These are phyloP conservation scores for Rhodotorula sp. DNA, from an alignment of 1,284 basidiomycete genomes.

Conservation along the genomic window DNA sequence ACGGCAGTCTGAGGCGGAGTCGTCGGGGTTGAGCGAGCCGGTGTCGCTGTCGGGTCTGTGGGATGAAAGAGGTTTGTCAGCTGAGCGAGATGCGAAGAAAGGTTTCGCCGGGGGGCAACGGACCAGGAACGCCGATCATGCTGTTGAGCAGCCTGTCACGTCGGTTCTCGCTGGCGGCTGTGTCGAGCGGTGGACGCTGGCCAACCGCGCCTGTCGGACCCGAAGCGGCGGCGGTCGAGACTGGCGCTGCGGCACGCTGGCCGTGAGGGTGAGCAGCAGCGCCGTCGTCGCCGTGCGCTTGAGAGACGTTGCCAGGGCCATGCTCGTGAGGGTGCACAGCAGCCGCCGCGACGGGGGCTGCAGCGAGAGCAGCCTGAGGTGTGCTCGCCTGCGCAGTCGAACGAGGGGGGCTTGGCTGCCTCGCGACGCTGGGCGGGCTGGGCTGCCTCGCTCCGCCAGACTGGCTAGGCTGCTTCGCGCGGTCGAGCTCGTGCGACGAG, in stretches of 20 bases:
- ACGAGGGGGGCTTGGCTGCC: too few species aligned
- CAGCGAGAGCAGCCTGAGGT: too few species aligned
- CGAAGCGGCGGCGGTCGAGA: not conserved
- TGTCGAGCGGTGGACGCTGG: not conserved
- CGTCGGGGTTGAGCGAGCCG: not conserved
- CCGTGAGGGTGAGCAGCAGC: not conserved
- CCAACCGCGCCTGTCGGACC: slow-evolving; percentile 5
- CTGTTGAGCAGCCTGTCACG: slow-evolving; percentile 29
- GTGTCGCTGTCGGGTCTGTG: not conserved
- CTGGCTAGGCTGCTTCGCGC: not conserved
- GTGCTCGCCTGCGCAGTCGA: too few species aligned
- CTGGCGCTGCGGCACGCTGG: not conserved
- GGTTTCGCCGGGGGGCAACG: not conserved
- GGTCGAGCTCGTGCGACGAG: not conserved
- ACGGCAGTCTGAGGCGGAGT: too few species aligned
- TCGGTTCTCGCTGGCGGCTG: slow-evolving; percentile 13
- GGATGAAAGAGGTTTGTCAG: not conserved
- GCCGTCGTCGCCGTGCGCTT: not conserved
- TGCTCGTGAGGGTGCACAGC: too few species aligned
- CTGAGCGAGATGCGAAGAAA: not conserved
- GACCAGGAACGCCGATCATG: slow-evolving; percentile 24
- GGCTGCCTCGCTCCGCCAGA: too few species aligned
- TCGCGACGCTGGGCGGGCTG: too few species aligned
- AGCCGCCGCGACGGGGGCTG: too few species aligned
- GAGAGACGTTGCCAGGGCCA: not conserved